Evolutionary conservation across 1,139 yeast species (phyloP).

Genomic region (Lodderomyces oxycetoniae): DNA sequence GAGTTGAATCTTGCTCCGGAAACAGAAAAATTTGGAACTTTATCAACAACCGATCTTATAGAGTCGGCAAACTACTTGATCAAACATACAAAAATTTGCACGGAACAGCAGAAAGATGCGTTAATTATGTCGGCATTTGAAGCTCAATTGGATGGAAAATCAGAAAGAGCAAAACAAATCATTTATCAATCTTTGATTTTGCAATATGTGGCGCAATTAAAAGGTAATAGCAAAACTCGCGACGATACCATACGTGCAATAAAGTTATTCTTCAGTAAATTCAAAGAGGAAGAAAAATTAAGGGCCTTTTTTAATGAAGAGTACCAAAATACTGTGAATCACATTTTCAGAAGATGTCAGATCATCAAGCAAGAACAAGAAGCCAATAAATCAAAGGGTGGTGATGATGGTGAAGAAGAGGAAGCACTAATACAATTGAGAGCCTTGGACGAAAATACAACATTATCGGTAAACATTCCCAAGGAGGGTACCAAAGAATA

Average conservation of each 20-base stretch:
- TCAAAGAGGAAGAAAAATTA: conserved; percentile 55
- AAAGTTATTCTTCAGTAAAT: conserved; percentile 63
- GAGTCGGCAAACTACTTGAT: conserved; percentile 50
- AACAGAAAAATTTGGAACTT: conserved; percentile 60
- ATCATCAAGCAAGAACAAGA: conserved; percentile 48
- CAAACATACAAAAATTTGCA: conserved; percentile 63
- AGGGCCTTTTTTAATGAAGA: conserved; percentile 65
- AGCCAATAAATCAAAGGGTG: conserved; percentile 21
- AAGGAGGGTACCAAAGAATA: conserved; percentile 50
- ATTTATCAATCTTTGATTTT: conserved; percentile 77
- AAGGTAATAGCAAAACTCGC: conserved; percentile 31
- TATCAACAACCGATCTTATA: conserved; percentile 45
- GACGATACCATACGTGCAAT: conserved; percentile 50
- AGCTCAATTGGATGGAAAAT: conserved; percentile 60
- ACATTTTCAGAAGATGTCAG: conserved; percentile 71
- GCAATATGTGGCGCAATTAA: conserved; percentile 70
- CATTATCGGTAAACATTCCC: conserved; percentile 72
- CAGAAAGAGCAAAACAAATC: conserved; percentile 50
- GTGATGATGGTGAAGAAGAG: conserved; percentile 50
- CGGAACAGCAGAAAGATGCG: conserved; percentile 86
- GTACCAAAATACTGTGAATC: conserved; percentile 63
- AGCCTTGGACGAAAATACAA: conserved; percentile 79
- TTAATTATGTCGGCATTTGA: conserved; percentile 92
- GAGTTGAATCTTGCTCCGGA: conserved; percentile 45
- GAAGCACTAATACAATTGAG: conserved; percentile 84